Evolutionary conservation across 176 grass and related monocot genomes (phyloP), one percentile per base, ranked within the genome.

Genomic region (Pontederia crassipes): DNA sequence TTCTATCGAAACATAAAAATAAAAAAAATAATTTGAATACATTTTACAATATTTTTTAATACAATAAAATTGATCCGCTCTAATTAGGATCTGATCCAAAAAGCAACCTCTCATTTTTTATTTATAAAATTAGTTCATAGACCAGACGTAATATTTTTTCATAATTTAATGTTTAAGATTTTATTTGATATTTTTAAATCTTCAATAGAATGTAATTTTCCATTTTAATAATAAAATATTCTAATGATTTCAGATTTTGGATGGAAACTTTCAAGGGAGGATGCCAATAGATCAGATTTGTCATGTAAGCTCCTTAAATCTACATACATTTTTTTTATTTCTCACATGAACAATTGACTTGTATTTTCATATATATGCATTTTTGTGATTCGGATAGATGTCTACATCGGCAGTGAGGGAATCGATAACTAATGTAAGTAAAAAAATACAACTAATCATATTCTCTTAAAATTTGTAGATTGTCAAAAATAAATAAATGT

Each of bases 371-470:
- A 49, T 62, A 11, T 10, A 35, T 76, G 20, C 0, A 24, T 24
- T 24, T 24, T 47, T 32, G 12, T 45, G 18, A 5, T 24, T 35
- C 56, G 62, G 9, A 78, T 73, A 97, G 93, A 88, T 88, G 17
- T 97, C 84, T 81, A 85, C 84, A 20, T 88, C 81, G 9, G 93
- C 87, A 52, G 84, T 97, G 59, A 88, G 85, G 67, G 93, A 88
- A 63, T 88, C 93, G 18, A 70, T 97, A 71, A 88, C 79, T 72
- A 86, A 91, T 77, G 93, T 97, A 83, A 83, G 81, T 70, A 24
- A 24, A 12, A 10, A 27, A 10, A 51, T 71, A 18, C 65, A 60
- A 72, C 50, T 57, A 45, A 52, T 14, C 59, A 48, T 20, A 65
- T 0, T 62, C 60, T 62, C 63, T 10, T 55, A 62, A 45, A 26